Base-by-base conservation (phyloP, 345 rosid species). In the Toxicodendron radicans region DNA sequence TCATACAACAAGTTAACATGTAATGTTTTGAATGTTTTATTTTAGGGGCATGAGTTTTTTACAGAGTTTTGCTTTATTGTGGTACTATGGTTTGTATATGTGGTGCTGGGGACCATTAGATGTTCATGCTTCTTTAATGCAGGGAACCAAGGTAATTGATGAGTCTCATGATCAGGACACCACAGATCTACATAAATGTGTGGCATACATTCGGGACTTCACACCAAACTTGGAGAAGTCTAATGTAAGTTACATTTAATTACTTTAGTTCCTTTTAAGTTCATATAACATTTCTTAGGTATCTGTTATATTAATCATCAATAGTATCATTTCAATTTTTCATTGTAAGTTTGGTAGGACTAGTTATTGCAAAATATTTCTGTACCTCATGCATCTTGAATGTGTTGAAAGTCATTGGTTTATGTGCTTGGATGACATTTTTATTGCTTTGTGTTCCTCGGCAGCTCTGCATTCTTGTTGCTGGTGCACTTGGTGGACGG, bases 401-500 rank as follows among this genome's bases (percentile, higher is more conserved):
- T 13, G 41, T 12, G 20, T 59, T 48, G 73, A 23, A 17, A 45
- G n/a, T 41, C 5, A 56, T 43, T 68, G 27, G 6, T 58, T 21
- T 70, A 41, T 61, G 14, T 64, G 76, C 46, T 57, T 70, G 58
- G 48, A 48, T 33, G n/a, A 7, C 58, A n/a, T 72, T 20, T 14
- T 63, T 23, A 73, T 63, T 54, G 27, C 4, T 41, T 71, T 70
- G 75, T 43, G 58, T 73, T 56, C 1, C 63, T 66, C 58, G 67
- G 71, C 84, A 93, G 97, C 84, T 93, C 24, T 86, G 95, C 83
- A 85, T 96, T 84, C 97, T 96, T 81, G 95, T 86, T 48, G 87
- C 90, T 3, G 99, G 98, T 52, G 98, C 99, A 54, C 95, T 96
- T 18, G 99, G 99, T 23, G 99, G 98, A 58, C 84, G 99, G 52